These are phyloP conservation scores for Scopulariopsis brevicaulis DNA, from an alignment of 2,329 filamentous ascomycete genomes.

Conservation along the genomic window DNA sequence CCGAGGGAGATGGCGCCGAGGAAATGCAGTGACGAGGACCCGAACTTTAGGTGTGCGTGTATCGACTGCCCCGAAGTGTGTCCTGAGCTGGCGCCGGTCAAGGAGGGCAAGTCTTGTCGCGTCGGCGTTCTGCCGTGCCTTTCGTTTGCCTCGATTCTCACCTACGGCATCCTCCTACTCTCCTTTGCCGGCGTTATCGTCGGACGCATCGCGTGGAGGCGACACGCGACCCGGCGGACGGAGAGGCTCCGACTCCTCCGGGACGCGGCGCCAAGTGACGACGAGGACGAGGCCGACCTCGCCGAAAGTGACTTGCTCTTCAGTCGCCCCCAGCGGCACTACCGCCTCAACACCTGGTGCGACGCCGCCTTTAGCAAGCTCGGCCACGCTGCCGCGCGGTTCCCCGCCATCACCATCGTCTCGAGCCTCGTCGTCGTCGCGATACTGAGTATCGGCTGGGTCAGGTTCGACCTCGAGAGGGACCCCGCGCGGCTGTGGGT, in stretches of 20 bases:
- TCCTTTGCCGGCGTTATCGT: conserved; percentile 54
- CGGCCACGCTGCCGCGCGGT: conserved; percentile 69
- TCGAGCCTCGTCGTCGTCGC: conserved; percentile 64
- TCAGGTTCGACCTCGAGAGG: conserved; percentile 78
- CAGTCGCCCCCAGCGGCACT: conserved; percentile 68
- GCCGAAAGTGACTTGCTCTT: conserved; percentile 66
- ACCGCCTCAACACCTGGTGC: conserved; percentile 73
- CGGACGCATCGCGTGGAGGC: conserved; percentile 66
- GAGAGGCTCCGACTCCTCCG: conserved; percentile 81
- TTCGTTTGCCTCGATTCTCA: conserved; percentile 82
- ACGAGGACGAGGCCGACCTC: conserved; percentile 86
- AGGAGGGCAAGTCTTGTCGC: conserved; percentile 58
- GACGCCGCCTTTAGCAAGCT: conserved; percentile 71
- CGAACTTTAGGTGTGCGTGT: conserved; percentile 80
- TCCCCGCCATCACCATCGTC: conserved; percentile 73
- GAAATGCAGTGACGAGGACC: conserved; percentile 81
- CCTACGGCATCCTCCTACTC: conserved; percentile 67
- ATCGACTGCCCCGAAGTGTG: conserved; percentile 86
- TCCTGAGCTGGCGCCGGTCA: conserved; percentile 67
- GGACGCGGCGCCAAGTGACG: conserved; percentile 68
- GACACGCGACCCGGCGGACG: conserved; percentile 61
- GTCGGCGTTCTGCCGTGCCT: conserved; percentile 86
- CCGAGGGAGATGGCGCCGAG: conserved; percentile 59
- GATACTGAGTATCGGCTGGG: conserved; percentile 76
- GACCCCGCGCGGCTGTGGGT: conserved; percentile 93